phyloP scores from a whole-genome alignment of 805 yeast species.

The Cephaloascus fragrans region DNA sequence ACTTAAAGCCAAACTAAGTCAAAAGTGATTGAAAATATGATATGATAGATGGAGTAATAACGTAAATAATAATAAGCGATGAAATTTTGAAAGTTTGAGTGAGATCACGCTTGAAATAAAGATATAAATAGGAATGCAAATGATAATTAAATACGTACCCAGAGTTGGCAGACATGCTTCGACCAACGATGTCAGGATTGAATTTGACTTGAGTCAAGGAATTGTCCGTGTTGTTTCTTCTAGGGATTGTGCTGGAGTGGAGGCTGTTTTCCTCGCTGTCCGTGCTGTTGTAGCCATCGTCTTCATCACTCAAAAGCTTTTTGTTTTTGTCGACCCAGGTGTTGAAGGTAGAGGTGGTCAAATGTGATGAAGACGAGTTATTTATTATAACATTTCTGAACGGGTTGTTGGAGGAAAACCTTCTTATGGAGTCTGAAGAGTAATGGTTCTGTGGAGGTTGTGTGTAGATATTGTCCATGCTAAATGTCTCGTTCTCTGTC shows the following conservation, averaged over 20 bases:
- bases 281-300: too few relatives aligned
- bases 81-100: too few relatives aligned
- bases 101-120: background rate
- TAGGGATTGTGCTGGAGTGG: conserved; percentile 8
- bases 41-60: too few relatives aligned
- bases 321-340: conserved; percentile 47
- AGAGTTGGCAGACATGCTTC: conserved; percentile 2
- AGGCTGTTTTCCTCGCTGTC: conserved; percentile 26
- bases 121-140: background rate
- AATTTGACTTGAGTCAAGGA: background rate
- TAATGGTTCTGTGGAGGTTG: conserved; percentile 24
- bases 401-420: conserved; percentile 64
- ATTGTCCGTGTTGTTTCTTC: conserved; percentile 3
- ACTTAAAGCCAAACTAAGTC: too few relatives aligned
- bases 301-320: conserved; percentile 27
- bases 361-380: conserved; percentile 5
- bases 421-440: conserved; percentile 26
- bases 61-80: too few relatives aligned
- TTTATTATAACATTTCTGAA: conserved; percentile 39
- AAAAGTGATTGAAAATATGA: too few relatives aligned
- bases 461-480: too few relatives aligned
- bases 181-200: conserved; percentile 1
- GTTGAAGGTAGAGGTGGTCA: conserved; percentile 24
- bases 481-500: too few relatives aligned
- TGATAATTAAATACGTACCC: background rate